Conservation (phyloP, 2,329 filamentous ascomycete genomes). For the Beauveria bassiana region DNA sequence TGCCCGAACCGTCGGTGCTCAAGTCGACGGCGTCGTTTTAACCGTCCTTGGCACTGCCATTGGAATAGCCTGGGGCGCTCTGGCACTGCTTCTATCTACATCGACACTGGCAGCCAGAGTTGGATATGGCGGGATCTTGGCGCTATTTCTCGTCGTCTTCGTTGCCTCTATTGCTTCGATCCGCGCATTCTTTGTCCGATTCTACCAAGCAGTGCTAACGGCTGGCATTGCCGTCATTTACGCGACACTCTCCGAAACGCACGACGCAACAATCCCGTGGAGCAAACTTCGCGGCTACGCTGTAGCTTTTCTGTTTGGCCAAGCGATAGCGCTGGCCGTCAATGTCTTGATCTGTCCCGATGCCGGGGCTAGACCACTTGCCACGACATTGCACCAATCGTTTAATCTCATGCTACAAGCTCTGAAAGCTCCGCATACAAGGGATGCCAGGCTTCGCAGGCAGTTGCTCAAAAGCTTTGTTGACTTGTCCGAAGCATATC, state of each 20-base stretch:
- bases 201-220: slow-evolving; percentile 47
- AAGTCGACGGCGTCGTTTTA: slow-evolving; percentile 46
- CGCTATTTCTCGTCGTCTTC: slow-evolving; percentile 45
- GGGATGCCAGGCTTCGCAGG: slow-evolving; percentile 28
- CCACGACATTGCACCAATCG: slow-evolving; percentile 37
- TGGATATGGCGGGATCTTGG: slow-evolving; percentile 48
- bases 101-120: slow-evolving; percentile 35
- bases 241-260: slow-evolving; percentile 43
- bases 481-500: slow-evolving; percentile 45
- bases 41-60: slow-evolving; percentile 46
- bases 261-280: slow-evolving; percentile 36
- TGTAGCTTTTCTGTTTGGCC: slow-evolving; percentile 48
- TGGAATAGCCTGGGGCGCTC: slow-evolving; percentile 47
- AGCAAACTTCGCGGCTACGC: slow-evolving; percentile 43
- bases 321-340: slow-evolving; percentile 42
- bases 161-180: slow-evolving; percentile 44
- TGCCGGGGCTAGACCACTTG: slow-evolving; percentile 46
- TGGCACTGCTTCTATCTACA: slow-evolving; percentile 47
- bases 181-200: slow-evolving; percentile 46
- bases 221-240: slow-evolving; percentile 50
- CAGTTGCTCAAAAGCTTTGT: slow-evolving; percentile 45
- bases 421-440: slow-evolving; percentile 23
- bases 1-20: slow-evolving; percentile 46
- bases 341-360: slow-evolving; percentile 44
- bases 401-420: slow-evolving; percentile 38